Percentiles rank a stretch among this genome's conserved stretches.
Conservation (phyloP, 257 asterid species). For the Parsonsia alboflavescens region DNA sequence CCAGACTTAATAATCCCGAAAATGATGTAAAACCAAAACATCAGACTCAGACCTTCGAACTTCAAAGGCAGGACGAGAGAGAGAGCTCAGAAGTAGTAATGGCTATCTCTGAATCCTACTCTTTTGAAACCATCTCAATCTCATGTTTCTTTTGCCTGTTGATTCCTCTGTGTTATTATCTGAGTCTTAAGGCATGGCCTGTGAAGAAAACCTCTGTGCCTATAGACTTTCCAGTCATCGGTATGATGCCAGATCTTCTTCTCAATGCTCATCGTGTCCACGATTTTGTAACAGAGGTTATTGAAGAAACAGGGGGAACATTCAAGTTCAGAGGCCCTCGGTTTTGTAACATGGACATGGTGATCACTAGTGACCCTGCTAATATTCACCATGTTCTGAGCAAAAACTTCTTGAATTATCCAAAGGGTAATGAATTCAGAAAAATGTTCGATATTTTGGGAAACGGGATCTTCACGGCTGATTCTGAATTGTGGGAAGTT, state of each 20-base stretch:
- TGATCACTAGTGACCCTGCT: slow-evolving; percentile 9
- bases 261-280: not conserved
- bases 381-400: slow-evolving; percentile 4
- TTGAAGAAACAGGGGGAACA: slow-evolving; percentile 9
- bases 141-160: not conserved
- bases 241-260: not conserved
- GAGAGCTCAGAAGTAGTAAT: not conserved
- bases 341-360: slow-evolving; percentile 3
- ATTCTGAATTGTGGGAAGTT: slow-evolving; percentile 10
- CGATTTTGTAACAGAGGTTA: not conserved
- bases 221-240: not conserved
- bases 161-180: not conserved
- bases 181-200: not conserved
- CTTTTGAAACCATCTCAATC: not conserved
- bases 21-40: not conserved
- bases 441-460: slow-evolving; percentile 7
- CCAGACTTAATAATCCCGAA: too few relatives aligned
- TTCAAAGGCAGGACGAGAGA: not conserved
- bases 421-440: slow-evolving; percentile 7
- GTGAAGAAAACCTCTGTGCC: not conserved
- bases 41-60: not conserved
- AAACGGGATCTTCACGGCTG: slow-evolving; percentile 11
- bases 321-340: slow-evolving; percentile 3
- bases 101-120: not conserved
- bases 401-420: slow-evolving; percentile 11